Conservation (phyloP, 768 basidiomycete species). For the Pleurotus sapidus region DNA sequence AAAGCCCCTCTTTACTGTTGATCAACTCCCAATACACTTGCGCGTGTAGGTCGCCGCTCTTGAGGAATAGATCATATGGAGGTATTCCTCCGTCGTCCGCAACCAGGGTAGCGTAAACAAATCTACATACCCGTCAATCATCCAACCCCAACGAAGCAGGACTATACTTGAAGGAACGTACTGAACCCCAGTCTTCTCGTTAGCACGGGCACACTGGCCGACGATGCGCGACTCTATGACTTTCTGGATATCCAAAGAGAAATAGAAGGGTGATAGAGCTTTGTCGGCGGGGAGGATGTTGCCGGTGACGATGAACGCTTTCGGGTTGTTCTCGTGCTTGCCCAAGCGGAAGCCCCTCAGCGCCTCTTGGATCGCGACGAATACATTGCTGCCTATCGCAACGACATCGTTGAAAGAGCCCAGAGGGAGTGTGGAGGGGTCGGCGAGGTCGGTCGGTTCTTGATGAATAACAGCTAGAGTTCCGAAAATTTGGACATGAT, state of each 20-base stretch:
- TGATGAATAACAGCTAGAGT: background rate
- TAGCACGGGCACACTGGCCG: constrained; percentile 16
- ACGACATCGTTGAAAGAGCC: constrained; percentile 16
- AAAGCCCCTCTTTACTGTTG: constrained; percentile 15
- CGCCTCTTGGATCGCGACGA: constrained; percentile 24
- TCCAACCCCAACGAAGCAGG: background rate
- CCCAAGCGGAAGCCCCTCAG: constrained; percentile 20
- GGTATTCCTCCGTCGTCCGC: constrained; percentile 15
- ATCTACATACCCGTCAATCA: constrained; percentile 13
- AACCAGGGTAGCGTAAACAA: constrained; percentile 25
- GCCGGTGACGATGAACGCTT: constrained; percentile 29
- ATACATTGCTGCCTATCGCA: constrained; percentile 16
- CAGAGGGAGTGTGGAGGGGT: constrained; percentile 20
- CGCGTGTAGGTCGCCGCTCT: constrained; percentile 23
- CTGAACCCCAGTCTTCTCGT: constrained; percentile 19
- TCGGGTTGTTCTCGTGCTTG: constrained; percentile 15
- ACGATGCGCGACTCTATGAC: constrained; percentile 17
- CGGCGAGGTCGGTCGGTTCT: constrained; percentile 11
- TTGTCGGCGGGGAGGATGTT: constrained; percentile 23
- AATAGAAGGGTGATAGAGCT: constrained; percentile 6
- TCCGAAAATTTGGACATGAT: too few relatives aligned
- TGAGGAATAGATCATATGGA: constrained; percentile 13
- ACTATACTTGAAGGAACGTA: constrained; percentile 1
- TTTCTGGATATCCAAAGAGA: constrained; percentile 22
- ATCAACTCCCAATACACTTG: constrained; percentile 24